Conservation (phyloP, 2,329 filamentous ascomycete species). For the Uncinocarpus reesii region DNA sequence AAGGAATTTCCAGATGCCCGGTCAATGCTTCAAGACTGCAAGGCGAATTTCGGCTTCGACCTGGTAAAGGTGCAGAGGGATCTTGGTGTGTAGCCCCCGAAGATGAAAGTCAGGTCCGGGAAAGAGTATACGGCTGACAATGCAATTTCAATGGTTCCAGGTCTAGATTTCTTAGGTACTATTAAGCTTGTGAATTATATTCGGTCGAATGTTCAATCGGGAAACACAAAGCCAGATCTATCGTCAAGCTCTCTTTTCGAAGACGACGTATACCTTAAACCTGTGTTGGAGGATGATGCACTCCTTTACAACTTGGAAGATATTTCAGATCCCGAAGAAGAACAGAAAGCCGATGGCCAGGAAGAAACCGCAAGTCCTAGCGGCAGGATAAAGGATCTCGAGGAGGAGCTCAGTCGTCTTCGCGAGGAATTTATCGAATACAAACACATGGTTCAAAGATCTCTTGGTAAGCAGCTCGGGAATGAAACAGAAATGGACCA, state of each 20-base stretch:
- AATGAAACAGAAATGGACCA: slow-evolving; percentile 41
- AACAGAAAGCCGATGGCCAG: background rate
- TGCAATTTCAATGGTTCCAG: slow-evolving; percentile 30
- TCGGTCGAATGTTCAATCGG: slow-evolving; percentile 39
- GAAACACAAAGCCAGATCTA: slow-evolving; percentile 43
- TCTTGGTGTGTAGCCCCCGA: slow-evolving; percentile 33
- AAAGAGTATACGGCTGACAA: slow-evolving; percentile 3
- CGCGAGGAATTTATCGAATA: slow-evolving; percentile 56
- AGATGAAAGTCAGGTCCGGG: background rate
- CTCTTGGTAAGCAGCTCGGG: slow-evolving; percentile 55
- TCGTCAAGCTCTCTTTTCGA: slow-evolving; percentile 54
- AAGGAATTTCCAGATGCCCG: slow-evolving; percentile 53
- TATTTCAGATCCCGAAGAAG: slow-evolving; percentile 40
- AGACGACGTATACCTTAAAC: slow-evolving; percentile 73
- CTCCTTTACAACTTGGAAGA: slow-evolving; percentile 82
- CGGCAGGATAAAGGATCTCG: slow-evolving; percentile 47
- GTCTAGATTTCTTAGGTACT: slow-evolving; percentile 60
- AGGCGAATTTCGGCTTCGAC: slow-evolving; percentile 56
- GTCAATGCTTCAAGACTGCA: slow-evolving; percentile 60
- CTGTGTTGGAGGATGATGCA: slow-evolving; percentile 79
- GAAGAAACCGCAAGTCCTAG: slow-evolving; percentile 32
- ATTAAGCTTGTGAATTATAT: slow-evolving; percentile 66
- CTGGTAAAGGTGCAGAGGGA: slow-evolving; percentile 50
- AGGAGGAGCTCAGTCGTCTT: slow-evolving; percentile 51
- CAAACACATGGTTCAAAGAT: slow-evolving; percentile 54